Evolutionary conservation across 257 asterid genomes (phyloP), one percentile per base, ranked within the genome.

Genomic region (Lavandula angustifolia): DNA sequence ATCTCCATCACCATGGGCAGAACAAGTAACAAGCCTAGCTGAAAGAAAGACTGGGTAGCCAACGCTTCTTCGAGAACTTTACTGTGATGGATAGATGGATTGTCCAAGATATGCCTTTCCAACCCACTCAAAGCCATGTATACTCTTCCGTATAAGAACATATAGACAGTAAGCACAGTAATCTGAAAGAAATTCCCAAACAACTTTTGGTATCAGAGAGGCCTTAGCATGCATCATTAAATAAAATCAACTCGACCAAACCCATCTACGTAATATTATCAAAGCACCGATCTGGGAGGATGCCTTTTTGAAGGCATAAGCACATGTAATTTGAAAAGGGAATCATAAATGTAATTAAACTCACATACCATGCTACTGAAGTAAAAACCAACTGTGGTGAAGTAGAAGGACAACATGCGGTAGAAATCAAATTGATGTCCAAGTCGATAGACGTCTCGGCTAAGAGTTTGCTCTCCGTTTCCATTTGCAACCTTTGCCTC

Each of bases 401-500:
- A 94, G 86, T 90, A 94, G 82, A 87, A 90, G 31, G 99, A 94
- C 78, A 94, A 44, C 99, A 94, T 94, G 60, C 99, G 76, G 78
- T 74, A 94, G 87, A 94, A 94, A 75, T 94, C 99, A 72, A 94
- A 94, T 49, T 92, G 86, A 53, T 95, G 98, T 32, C 99, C 98
- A 60, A 94, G 99, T 55, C 98, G 81, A 73, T 83, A 86, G 56
- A 94, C 92, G 71, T 94, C 99, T 73, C 99, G 95, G 65, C 99
- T 82, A 34, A 94, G 94, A 9, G 98, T 94, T 72, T 94, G 99
- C 77, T 94, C 99, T 69, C 98, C 99, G 67, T 94, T 94, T 29
- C 99, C 99, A 66, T 78, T 88, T 9, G 99, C 95, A 73, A 94
- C 98, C 76, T 94, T 94, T 17, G 99, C 98, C 89, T 94, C 99